Percentiles rank a stretch among this genome's conserved stretches.
phyloP scores from a whole-genome alignment of 768 basidiomycete species.

The Bullera alba region DNA sequence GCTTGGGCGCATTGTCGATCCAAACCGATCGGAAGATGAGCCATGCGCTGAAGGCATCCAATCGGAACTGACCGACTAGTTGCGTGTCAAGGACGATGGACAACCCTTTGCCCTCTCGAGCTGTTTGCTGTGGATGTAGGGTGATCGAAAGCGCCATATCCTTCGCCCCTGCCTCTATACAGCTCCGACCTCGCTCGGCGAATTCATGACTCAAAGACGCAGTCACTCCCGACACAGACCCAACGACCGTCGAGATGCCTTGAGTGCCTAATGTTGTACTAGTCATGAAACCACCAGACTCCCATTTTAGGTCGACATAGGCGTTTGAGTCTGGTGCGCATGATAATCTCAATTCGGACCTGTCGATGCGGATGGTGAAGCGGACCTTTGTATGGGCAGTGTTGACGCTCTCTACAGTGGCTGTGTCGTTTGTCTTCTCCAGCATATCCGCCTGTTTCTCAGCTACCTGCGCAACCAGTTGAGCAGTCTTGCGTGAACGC shows the following conservation, averaged over 20 bases:
- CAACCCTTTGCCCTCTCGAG: slow-evolving; percentile 52
- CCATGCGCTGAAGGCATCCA: slow-evolving; percentile 83
- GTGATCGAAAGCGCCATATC: slow-evolving; percentile 73
- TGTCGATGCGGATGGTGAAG: slow-evolving; percentile 84
- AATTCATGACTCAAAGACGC: slow-evolving; percentile 65
- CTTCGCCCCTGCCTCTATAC: slow-evolving; percentile 59
- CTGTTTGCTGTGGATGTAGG: slow-evolving; percentile 51
- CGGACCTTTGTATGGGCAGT: slow-evolving; percentile 59
- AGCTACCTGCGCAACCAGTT: neutral
- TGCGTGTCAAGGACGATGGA: slow-evolving; percentile 80
- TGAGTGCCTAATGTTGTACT: slow-evolving; percentile 67
- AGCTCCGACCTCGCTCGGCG: slow-evolving; percentile 37
- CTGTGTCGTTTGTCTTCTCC: neutral
- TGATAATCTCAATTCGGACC: slow-evolving; percentile 74
- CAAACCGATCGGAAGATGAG: slow-evolving; percentile 59
- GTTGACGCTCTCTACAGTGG: neutral
- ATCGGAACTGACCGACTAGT: slow-evolving; percentile 67
- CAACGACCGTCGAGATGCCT: slow-evolving; percentile 58
- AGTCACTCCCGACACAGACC: slow-evolving; percentile 72
- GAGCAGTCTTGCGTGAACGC: slow-evolving; percentile 54
- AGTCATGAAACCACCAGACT: slow-evolving; percentile 83
- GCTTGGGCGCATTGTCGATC: slow-evolving; percentile 28
- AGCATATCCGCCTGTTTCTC: neutral
- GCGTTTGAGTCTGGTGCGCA: slow-evolving; percentile 91
- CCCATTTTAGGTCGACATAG: slow-evolving; percentile 81